phyloP scores from a whole-genome alignment of 345 rosid species.

The Sisymbrium irio region DNA sequence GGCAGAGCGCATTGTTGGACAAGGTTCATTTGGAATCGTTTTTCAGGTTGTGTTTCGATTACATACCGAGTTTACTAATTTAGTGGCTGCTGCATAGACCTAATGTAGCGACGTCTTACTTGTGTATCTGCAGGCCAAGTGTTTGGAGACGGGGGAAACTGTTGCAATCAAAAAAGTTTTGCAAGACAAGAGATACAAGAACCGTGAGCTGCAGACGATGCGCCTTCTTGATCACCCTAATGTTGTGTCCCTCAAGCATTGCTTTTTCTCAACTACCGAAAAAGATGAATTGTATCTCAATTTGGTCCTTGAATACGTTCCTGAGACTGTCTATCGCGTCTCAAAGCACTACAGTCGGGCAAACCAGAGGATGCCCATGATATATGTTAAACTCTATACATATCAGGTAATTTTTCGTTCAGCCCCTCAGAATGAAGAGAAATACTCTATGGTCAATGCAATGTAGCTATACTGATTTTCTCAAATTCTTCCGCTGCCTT shows the following conservation, averaged over 20 bases:
- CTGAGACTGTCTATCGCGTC: slow-evolving; percentile 88
- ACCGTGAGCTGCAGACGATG: slow-evolving; percentile 96
- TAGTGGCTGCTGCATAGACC: not conserved
- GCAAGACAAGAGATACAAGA: slow-evolving; percentile 94
- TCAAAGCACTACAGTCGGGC: slow-evolving; percentile 82
- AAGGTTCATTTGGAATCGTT: slow-evolving; percentile 95
- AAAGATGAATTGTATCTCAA: slow-evolving; percentile 91
- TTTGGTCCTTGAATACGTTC: slow-evolving; percentile 90
- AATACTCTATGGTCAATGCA: not conserved
- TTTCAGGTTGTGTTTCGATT: slow-evolving; percentile 58
- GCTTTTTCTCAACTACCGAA: slow-evolving; percentile 93
- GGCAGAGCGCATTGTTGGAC: slow-evolving; percentile 98
- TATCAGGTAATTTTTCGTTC: slow-evolving; percentile 57
- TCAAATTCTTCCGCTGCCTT: not conserved
- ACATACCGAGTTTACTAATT: not conserved
- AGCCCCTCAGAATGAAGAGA: not conserved
- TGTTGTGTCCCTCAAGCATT: slow-evolving; percentile 83
- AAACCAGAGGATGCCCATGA: slow-evolving; percentile 82
- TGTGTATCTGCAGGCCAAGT: slow-evolving; percentile 64
- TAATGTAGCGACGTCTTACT: not conserved
- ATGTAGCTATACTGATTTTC: not conserved
- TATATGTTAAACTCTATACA: slow-evolving; percentile 83
- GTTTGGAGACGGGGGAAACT: slow-evolving; percentile 94
- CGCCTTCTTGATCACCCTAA: slow-evolving; percentile 96
- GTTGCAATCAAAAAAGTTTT: slow-evolving; percentile 56